phyloP scores from a whole-genome alignment of 345 rosid genomes.

The Hibiscus trionum region DNA sequence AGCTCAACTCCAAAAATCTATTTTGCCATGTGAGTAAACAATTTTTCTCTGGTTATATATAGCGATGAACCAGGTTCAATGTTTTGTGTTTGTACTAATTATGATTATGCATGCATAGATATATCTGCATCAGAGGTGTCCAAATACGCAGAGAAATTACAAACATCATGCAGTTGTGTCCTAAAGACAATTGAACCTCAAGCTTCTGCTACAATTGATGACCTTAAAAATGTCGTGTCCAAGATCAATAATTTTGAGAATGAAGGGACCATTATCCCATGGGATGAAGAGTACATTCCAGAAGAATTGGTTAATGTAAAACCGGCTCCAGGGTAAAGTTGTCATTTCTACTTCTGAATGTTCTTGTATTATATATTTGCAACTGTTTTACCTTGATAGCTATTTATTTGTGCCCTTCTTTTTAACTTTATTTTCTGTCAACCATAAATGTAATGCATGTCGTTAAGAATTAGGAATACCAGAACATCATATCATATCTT shows the following conservation, averaged over 20 bases:
- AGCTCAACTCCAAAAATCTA: conserved; percentile 84
- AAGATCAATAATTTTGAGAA: conserved; percentile 57
- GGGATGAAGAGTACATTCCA: conserved; percentile 87
- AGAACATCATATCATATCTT: neutral
- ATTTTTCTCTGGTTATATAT: conserved; percentile 11
- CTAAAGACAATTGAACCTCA: conserved; percentile 80
- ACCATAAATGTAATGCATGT: too few relatives aligned
- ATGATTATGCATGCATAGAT: conserved; percentile 32
- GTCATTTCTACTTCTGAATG: too few relatives aligned
- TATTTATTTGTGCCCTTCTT: too few relatives aligned
- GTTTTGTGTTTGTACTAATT: neutral
- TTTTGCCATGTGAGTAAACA: conserved; percentile 70
- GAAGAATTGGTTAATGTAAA: conserved; percentile 68
- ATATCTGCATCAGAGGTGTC: conserved; percentile 73
- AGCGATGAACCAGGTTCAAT: conserved; percentile 14
- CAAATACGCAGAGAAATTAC: conserved; percentile 64
- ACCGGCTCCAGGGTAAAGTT: conserved; percentile 63
- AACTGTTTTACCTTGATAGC: too few relatives aligned
- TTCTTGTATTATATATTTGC: too few relatives aligned
- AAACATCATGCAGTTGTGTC: conserved; percentile 66
- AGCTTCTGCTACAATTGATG: conserved; percentile 62
- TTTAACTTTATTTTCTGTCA: too few relatives aligned
- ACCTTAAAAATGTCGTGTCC: conserved; percentile 42
- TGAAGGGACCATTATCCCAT: conserved; percentile 52
- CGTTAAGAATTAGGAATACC: neutral